Conservation (phyloP, 306 rosid genomes). For the Astragalus glycyphyllos region DNA sequence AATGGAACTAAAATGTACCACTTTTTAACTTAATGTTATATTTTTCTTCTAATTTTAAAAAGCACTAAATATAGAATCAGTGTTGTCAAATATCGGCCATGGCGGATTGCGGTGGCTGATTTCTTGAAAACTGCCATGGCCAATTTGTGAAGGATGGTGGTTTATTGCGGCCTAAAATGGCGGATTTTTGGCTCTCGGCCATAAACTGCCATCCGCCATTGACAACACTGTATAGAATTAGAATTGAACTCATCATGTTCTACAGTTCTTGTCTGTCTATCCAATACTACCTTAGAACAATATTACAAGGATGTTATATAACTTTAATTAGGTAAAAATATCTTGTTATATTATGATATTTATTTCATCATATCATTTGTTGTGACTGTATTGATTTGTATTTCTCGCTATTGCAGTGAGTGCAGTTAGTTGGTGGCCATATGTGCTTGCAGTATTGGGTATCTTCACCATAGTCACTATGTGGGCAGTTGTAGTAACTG, state of each 20-base stretch:
- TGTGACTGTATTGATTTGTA: conserved; percentile 30
- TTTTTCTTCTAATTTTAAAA: background rate
- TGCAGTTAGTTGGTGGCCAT: conserved; percentile 75
- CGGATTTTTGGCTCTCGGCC: no score
- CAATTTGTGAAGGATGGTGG: no score
- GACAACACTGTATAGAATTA: conserved; percentile 1
- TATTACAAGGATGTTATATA: conserved; percentile 34
- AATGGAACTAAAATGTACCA: background rate
- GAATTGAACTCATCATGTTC: background rate
- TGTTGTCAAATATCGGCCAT: no score
- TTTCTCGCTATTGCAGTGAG: conserved; percentile 63
- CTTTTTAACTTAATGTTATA: background rate
- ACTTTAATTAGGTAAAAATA: conserved; percentile 30
- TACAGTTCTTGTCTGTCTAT: background rate
- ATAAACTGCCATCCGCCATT: no score
- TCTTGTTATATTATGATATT: background rate
- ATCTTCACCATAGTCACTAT: conserved; percentile 89
- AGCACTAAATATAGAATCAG: conserved; percentile 1
- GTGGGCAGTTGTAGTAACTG: conserved; percentile 99
- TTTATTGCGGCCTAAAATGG: no score
- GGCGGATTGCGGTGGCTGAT: no score
- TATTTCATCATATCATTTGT: conserved; percentile 21
- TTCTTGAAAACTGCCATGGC: no score
- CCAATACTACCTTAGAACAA: conserved; percentile 12
- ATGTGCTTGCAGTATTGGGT: conserved; percentile 73